Conservation (phyloP, 305 asterid genomes). For the Rubia balearica region DNA sequence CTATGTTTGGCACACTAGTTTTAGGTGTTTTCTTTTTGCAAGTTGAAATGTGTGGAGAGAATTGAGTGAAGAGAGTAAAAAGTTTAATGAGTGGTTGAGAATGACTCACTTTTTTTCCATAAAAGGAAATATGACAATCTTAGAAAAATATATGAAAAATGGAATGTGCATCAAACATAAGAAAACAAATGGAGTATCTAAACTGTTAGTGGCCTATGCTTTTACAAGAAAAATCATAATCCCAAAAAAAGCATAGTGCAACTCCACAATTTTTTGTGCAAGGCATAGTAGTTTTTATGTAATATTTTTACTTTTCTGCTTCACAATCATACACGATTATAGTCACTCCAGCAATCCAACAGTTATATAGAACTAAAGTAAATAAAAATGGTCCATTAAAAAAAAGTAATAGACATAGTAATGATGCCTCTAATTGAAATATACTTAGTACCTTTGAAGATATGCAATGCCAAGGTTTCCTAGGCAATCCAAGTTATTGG, state of each 20-base stretch:
- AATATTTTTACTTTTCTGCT: not conserved
- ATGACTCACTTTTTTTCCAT: no score
- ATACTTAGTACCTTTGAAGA: conserved; percentile 63
- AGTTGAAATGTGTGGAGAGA: no score
- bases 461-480: conserved; percentile 88
- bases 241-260: not conserved
- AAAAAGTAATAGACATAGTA: not conserved
- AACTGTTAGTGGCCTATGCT: not conserved
- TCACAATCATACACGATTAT: not conserved
- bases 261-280: not conserved
- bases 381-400: not conserved
- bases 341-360: not conserved
- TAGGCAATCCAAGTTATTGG: conserved; percentile 87
- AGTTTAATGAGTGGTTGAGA: no score
- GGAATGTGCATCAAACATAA: no score
- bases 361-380: not conserved
- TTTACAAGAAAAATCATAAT: not conserved
- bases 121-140: no score
- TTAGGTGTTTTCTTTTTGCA: no score
- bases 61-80: no score
- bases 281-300: not conserved
- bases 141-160: no score
- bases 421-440: not conserved
- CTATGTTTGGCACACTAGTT: no score
- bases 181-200: not conserved